A percentile compares a stretch with the other conserved stretches of the same genome.
Conservation (phyloP, 2,329 filamentous ascomycete genomes). For the Colletotrichum tanaceti region DNA sequence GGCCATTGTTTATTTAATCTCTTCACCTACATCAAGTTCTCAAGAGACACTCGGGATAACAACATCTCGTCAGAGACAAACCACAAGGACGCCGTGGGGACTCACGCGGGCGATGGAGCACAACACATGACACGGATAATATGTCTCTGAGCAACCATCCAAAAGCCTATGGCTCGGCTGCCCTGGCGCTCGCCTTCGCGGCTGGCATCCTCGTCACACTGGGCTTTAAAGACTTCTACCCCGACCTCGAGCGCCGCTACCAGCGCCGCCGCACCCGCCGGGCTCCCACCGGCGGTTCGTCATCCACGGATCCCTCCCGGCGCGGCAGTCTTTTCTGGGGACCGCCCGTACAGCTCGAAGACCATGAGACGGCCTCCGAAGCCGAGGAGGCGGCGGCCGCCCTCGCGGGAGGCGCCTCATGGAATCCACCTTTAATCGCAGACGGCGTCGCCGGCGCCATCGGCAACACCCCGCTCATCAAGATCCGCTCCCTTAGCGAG, state of each 20-base stretch:
- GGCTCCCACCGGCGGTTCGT: constrained; percentile 26
- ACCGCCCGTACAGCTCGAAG: constrained; percentile 65
- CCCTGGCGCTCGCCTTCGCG: constrained; percentile 78
- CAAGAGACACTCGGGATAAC: constrained; percentile 8
- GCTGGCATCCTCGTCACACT: constrained; percentile 80
- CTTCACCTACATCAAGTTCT: not conserved
- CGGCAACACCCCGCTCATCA: constrained; percentile 90
- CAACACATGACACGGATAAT: constrained; percentile 38
- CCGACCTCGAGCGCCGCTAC: constrained; percentile 76
- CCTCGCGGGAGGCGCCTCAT: constrained; percentile 40
- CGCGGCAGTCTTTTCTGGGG: constrained; percentile 61
- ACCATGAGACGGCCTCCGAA: constrained; percentile 59
- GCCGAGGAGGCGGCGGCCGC: constrained; percentile 42
- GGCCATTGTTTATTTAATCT: constrained; percentile 1
- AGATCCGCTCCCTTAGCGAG: constrained; percentile 85
- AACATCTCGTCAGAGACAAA: constrained; percentile 2
- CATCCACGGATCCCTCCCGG: constrained; percentile 44
- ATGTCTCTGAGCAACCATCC: constrained; percentile 73
- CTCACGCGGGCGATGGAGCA: constrained; percentile 26
- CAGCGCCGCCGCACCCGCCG: constrained; percentile 56
- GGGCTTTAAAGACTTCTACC: constrained; percentile 83
- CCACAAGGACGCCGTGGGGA: not conserved
- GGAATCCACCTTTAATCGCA: constrained; percentile 59
- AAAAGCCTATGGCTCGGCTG: constrained; percentile 72
- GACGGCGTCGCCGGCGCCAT: constrained; percentile 92